These are phyloP conservation scores for Spinacia oleracea DNA, from an alignment of 179 eudicot species.

Conservation along the genomic window DNA sequence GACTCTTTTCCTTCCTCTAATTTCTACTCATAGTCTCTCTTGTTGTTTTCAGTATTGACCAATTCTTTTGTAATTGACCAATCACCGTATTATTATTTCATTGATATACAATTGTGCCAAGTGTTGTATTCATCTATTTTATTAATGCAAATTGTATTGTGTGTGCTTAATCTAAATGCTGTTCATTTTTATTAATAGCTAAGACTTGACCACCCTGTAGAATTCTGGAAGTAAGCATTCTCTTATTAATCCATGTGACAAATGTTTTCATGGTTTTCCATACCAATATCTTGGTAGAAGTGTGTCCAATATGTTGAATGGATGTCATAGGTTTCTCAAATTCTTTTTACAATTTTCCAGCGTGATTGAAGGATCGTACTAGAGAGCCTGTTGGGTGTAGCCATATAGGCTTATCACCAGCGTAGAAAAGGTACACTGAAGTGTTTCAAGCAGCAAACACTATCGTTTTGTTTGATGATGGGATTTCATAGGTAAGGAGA, in stretches of 20 bases:
- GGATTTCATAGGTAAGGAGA: not conserved
- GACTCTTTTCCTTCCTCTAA: not conserved
- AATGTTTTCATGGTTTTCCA: not conserved
- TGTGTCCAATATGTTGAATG: not conserved
- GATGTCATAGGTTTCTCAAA: not conserved
- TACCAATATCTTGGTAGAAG: not conserved
- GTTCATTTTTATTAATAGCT: too few relatives aligned
- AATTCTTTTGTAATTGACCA: not conserved
- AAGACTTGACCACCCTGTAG: too few relatives aligned
- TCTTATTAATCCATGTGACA: not conserved
- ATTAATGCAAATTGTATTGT: not conserved
- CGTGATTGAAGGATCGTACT: not conserved
- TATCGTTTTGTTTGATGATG: slow-evolving; percentile 2
- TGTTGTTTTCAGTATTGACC: not conserved
- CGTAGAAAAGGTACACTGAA: not conserved
- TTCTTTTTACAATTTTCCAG: too few relatives aligned
- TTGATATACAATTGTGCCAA: not conserved
- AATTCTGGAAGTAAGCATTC: not conserved
- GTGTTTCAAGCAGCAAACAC: not conserved
- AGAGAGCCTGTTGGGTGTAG: not conserved
- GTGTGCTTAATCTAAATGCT: too few relatives aligned
- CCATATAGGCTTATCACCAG: not conserved
- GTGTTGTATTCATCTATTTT: not conserved
- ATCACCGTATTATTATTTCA: not conserved
- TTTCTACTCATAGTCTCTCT: not conserved